A percentile compares a stretch with the other conserved stretches of the same genome.
Conservation (phyloP, 441 rosid species). For the Pelargonium fulgidum region DNA sequence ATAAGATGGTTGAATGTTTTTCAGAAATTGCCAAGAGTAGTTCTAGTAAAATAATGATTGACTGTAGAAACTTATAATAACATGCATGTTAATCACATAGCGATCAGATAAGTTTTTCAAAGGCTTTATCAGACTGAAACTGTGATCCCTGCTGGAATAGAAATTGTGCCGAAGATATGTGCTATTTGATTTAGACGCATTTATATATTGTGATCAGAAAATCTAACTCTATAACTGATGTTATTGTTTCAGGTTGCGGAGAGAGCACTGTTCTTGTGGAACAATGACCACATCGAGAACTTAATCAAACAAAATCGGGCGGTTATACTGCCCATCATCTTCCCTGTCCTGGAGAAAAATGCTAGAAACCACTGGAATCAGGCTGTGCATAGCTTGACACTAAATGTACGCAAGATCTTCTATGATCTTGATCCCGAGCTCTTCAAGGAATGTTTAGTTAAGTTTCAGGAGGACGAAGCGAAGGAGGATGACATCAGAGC, state of each 20-base stretch:
- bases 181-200: too few relatives aligned
- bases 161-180: too few relatives aligned
- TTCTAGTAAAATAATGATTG: too few relatives aligned
- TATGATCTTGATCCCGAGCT: conserved; percentile 61
- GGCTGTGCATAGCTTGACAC: conserved; percentile 74
- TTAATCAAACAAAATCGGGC: conserved; percentile 64
- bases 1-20: too few relatives aligned
- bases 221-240: neutral
- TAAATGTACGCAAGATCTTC: conserved; percentile 74
- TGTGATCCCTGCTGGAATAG: too few relatives aligned
- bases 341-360: conserved; percentile 75
- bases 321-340: conserved; percentile 66
- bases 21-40: too few relatives aligned
- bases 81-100: too few relatives aligned
- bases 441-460: conserved; percentile 59
- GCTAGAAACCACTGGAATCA: conserved; percentile 76
- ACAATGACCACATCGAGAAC: conserved; percentile 80
- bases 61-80: too few relatives aligned
- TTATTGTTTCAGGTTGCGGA: conserved; percentile 59
- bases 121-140: too few relatives aligned
- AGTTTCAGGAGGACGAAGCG: conserved; percentile 59
- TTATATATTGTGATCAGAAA: neutral
- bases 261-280: conserved; percentile 81
- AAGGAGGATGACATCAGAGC: conserved; percentile 41
- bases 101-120: too few relatives aligned